phyloP scores from a whole-genome alignment of 225 moss, liverwort and hornwort species.

The Anthoceros angustus region DNA sequence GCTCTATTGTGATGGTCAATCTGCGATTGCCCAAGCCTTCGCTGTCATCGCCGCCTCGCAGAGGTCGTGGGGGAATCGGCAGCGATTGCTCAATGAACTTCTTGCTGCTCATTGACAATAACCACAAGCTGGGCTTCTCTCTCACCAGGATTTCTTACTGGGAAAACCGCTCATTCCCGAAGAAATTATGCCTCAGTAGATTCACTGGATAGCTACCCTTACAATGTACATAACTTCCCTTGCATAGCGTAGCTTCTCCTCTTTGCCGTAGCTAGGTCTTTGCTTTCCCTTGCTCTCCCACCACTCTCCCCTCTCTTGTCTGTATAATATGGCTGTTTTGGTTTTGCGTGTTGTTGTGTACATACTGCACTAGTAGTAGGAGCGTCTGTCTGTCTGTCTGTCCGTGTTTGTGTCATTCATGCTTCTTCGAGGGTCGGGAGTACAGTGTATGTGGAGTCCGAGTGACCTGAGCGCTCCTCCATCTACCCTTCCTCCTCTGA shows the following conservation, averaged over 20 bases:
- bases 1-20: slow-evolving; percentile 1
- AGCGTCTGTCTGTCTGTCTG: background rate
- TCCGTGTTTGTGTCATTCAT: background rate
- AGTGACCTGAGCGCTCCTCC: background rate
- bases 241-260: background rate
- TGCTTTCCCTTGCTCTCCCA: too few relatives aligned
- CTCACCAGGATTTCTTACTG: slow-evolving; percentile 4
- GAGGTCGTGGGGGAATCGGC: background rate
- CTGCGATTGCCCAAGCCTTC: background rate
- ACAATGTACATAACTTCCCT: background rate
- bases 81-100: background rate
- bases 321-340: too few relatives aligned
- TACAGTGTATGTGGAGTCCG: background rate
- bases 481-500: background rate
- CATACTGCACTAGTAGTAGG: too few relatives aligned
- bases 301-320: too few relatives aligned
- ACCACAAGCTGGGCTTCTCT: slow-evolving; percentile 1
- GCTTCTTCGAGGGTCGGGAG: background rate
- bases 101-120: background rate
- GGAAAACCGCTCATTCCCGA: background rate
- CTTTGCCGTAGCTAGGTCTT: too few relatives aligned
- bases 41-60: slow-evolving; percentile 3
- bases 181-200: background rate
- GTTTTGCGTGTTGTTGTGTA: too few relatives aligned
- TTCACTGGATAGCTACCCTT: background rate